Evolutionary conservation across 208 protist species (phyloP).

Genomic region (Wallacemonas sp.): DNA sequence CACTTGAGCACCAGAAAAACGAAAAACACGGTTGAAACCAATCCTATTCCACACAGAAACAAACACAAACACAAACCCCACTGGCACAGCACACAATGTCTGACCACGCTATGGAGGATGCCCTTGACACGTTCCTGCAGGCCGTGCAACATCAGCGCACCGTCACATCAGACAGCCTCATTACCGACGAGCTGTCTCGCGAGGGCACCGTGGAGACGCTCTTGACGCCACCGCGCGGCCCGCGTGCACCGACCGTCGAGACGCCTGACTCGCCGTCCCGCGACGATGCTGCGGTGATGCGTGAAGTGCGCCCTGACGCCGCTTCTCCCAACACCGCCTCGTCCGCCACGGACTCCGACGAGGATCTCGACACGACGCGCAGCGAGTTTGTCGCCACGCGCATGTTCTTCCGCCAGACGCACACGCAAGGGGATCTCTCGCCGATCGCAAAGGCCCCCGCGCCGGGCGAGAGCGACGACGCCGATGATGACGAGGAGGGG

Average conservation of each 20-base stretch:
- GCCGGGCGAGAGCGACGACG: neutral
- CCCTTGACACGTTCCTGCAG: constrained; percentile 8
- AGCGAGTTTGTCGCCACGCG: constrained; percentile 7
- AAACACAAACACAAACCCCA: neutral
- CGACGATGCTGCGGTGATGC: neutral
- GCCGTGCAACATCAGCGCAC: neutral
- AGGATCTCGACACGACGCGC: constrained; percentile 10
- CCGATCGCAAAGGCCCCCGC: neutral
- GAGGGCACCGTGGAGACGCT: neutral
- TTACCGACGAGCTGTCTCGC: neutral
- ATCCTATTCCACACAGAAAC: too few relatives aligned
- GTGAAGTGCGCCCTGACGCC: neutral
- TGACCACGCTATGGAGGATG: neutral
- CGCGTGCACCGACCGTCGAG: constrained; percentile 9
- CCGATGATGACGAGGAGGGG: neutral
- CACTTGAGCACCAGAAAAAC: neutral
- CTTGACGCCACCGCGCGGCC: neutral
- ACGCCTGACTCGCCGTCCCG: neutral
- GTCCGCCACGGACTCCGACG: neutral
- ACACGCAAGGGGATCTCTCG: neutral
- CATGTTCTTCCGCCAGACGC: constrained; percentile 13
- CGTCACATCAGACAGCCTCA: neutral
- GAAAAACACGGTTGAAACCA: too few relatives aligned
- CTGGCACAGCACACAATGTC: neutral
- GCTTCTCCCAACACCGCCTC: neutral